Base-by-base conservation (phyloP, 1,139 yeast genomes). In the Pichia sp. region DNA sequence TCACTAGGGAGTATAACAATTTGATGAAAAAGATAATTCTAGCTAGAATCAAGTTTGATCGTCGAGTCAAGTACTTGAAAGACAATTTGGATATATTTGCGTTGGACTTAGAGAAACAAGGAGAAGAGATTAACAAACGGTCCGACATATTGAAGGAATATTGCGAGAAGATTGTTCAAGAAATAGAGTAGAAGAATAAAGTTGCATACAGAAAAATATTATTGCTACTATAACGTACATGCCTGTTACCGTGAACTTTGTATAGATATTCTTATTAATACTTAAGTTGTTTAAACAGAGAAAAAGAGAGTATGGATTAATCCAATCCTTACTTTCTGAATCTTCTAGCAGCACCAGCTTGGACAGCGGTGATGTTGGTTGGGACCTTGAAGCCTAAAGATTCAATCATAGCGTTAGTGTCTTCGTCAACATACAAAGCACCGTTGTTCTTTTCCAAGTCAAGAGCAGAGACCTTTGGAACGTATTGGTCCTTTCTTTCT, bases 401-500 rank as follows among this genome's bases (percentile, higher is more conserved):
- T 76, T 87, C 86, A 64, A 93, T 91, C 72, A 93, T 81, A 65
- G 84, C 94, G 66, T 93, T 88, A 63, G 98, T 91, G 74, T 88
- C 96, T 66, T 85, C 77, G 72, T 93, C 99, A 67, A 93, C 94
- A 73, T 86, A 93, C 69, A 93, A 85, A 66, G 84, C 93, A 68
- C 88, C 88, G 73, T 86, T 86, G 69, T 87, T 78, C 84, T 86
- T 88, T 59, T 94, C 80, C 67, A 88, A 83, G 77, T 88, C 97
- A 70, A 93, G 85, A 69, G 98, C 99, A 67, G 98, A 93, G 65
- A 88, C 94, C 70, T 88, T 97, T 74, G 99, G 99, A 64, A 93
- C 98, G 74, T 88, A 93, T 78, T 93, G 98, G 74, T 93, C 99
- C 77, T 93, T 91, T 79, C 98, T 85, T 77, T 93, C 99, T 82